Evolutionary conservation across 2,329 filamentous ascomycete species (phyloP), one percentile per base, ranked within the genome.

Genomic region (Ophiocordyceps australis): DNA sequence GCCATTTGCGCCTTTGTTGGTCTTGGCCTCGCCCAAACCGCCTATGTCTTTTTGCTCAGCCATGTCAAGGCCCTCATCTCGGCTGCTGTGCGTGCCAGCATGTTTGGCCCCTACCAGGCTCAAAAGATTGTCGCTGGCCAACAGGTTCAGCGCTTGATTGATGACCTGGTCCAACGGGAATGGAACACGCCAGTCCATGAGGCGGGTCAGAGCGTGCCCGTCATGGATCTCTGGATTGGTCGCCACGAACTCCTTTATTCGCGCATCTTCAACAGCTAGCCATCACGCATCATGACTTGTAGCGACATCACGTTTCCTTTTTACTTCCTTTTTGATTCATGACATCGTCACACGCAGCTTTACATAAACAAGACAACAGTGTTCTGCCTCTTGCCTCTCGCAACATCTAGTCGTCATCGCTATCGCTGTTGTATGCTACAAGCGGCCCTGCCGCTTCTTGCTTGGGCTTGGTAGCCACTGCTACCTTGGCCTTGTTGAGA

Each of bases 381-480:
- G 13, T 20, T 9, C 14, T n/a, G 9, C 18, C 13, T 20, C 22
- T 14, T 5, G 9, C 5, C 14, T 33, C 38, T 37, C 36, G 32
- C n/a, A n/a, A n/a, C 33, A 32, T 46, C 41, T 49, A 53, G 42
- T 61, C 54, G 29, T 60, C 77, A 32, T 93, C 85, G 44, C 83
- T 79, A 50, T 92, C 83, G 47, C 81, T 94, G 29, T 74, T 83
- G 42, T 98, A 98, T 15, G 66, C 78, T 13, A 94, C 89, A 35
- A 95, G 54, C 6, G 82, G 78, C 2, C 80, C 81, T 12, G 65
- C 50, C 8, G 49, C 53, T 16, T 62, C 52, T 8, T 63, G 49
- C 27, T 70, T 62, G 14, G 58, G 50, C 43, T 65, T 68, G 17
- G 60, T 56, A 22, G 65, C 57, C 25, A 70, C 56, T 7, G 62